These are phyloP conservation scores for Yarrowia sp. DNA, from an alignment of 805 yeast genomes.

Conservation along the genomic window DNA sequence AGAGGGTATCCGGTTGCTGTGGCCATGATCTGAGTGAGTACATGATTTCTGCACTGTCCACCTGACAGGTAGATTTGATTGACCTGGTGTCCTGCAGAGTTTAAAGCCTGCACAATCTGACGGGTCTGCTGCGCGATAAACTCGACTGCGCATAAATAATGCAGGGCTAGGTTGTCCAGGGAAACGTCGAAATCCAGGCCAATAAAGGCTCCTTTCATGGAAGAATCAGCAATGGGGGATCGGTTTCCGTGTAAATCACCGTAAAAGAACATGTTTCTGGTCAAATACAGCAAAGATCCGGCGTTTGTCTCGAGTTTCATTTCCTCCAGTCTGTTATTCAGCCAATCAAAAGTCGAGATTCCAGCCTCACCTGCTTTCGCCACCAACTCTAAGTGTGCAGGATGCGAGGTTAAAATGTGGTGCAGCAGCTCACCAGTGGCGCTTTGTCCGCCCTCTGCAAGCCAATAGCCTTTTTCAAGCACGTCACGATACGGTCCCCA, in stretches of 20 bases:
- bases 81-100: slow-evolving; percentile 71
- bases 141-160: slow-evolving; percentile 91
- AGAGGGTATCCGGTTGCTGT: slow-evolving; percentile 91
- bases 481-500: slow-evolving; percentile 99
- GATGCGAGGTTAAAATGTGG: slow-evolving; percentile 83
- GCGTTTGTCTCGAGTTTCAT: slow-evolving; percentile 55
- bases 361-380: slow-evolving; percentile 59
- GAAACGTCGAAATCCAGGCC: slow-evolving; percentile 92
- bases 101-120: slow-evolving; percentile 87
- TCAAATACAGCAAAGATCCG: slow-evolving; percentile 75
- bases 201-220: slow-evolving; percentile 86
- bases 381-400: slow-evolving; percentile 74
- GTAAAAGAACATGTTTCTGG: slow-evolving; percentile 83
- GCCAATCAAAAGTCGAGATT: slow-evolving; percentile 74
- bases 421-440: slow-evolving; percentile 94
- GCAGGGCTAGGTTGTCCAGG: slow-evolving; percentile 77
- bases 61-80: slow-evolving; percentile 85
- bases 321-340: slow-evolving; percentile 71
- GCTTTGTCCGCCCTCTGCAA: slow-evolving; percentile 99
- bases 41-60: slow-evolving; percentile 92
- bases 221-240: slow-evolving; percentile 95
- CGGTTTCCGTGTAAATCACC: slow-evolving; percentile 97
- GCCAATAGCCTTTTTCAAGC: slow-evolving; percentile 85
- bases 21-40: slow-evolving; percentile 84
- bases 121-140: slow-evolving; percentile 97